phyloP scores from a whole-genome alignment of 257 asterid genomes.

The Solanum stenotomum region DNA sequence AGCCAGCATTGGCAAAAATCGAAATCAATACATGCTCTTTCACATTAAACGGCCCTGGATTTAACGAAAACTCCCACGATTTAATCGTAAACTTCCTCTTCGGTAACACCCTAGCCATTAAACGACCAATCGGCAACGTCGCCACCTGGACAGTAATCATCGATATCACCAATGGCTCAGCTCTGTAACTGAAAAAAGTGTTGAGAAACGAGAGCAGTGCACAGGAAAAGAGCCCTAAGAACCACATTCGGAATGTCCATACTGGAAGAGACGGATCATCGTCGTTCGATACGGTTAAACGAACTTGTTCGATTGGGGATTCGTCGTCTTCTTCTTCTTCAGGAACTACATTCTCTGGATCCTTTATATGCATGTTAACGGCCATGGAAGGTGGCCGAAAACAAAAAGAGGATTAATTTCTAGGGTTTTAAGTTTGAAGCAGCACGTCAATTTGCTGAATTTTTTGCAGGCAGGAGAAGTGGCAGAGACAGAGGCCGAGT shows the following conservation, averaged over 20 bases:
- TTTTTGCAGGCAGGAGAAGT: not conserved
- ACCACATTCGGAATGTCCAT: conserved; percentile 76
- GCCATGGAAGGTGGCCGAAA: not conserved
- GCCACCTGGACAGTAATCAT: conserved; percentile 52
- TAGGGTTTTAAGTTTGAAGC: not conserved
- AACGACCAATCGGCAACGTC: conserved; percentile 45
- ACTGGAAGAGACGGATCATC: conserved; percentile 60
- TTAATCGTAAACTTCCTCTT: conserved; percentile 26
- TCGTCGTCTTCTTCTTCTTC: conserved; percentile 11
- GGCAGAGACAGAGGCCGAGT: not conserved
- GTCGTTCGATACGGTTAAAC: conserved; percentile 33
- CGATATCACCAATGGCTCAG: conserved; percentile 31
- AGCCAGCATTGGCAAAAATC: conserved; percentile 58
- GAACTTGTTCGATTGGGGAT: conserved; percentile 54
- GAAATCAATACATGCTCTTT: conserved; percentile 70
- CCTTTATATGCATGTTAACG: not conserved
- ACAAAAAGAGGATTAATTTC: not conserved
- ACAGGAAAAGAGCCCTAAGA: conserved; percentile 38
- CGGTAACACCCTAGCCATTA: conserved; percentile 54
- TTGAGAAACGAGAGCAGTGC: conserved; percentile 36
- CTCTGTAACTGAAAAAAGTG: conserved; percentile 48
- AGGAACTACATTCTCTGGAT: not conserved
- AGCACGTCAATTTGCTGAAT: not conserved
- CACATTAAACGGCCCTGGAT: conserved; percentile 68
- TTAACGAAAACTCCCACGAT: conserved; percentile 34